Conservation (phyloP, 1,284 basidiomycete genomes). For the Lignosus rhinocerotis region DNA sequence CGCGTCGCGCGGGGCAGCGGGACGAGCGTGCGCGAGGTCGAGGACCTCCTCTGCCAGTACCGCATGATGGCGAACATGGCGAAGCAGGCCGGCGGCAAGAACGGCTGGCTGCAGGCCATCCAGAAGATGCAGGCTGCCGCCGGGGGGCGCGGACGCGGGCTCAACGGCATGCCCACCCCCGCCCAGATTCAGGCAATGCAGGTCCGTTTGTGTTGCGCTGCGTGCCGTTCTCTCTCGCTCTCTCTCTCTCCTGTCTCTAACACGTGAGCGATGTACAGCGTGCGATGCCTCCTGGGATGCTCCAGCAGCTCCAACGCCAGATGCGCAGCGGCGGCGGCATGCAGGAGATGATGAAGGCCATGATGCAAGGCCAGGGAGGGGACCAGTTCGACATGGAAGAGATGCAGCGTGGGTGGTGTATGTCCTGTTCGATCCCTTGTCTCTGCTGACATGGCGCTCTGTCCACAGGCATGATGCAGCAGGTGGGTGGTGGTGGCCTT, state of each 20-base stretch:
- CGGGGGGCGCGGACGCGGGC: slow-evolving; percentile 82
- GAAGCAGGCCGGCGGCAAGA: slow-evolving; percentile 95
- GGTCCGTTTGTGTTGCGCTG: slow-evolving; percentile 45
- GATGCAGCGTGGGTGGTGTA: slow-evolving; percentile 67
- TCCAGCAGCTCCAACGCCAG: slow-evolving; percentile 83
- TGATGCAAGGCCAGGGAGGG: slow-evolving; percentile 89
- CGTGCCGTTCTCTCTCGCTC: not conserved
- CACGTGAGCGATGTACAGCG: slow-evolving; percentile 45
- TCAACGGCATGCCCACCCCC: slow-evolving; percentile 84
- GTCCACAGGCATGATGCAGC: slow-evolving; percentile 75
- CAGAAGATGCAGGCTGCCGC: slow-evolving; percentile 89
- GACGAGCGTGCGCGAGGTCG: slow-evolving; percentile 96
- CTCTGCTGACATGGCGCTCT: not conserved
- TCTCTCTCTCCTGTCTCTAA: too few species aligned
- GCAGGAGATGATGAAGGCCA: slow-evolving; percentile 94
- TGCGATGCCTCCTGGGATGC: slow-evolving; percentile 86
- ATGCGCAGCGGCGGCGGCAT: slow-evolving; percentile 84
- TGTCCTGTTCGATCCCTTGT: not conserved
- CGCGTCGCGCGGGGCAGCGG: slow-evolving; percentile 93
- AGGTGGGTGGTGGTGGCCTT: slow-evolving; percentile 72
- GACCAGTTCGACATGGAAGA: slow-evolving; percentile 84
- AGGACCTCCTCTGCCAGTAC: slow-evolving; percentile 94
- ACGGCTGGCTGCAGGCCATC: slow-evolving; percentile 87
- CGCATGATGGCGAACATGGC: slow-evolving; percentile 98
- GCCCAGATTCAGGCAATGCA: slow-evolving; percentile 94